Percentiles rank a stretch among this genome's conserved stretches.
phyloP scores from a whole-genome alignment of 495 filamentous ascomycete genomes.

The Parachaetomium inaequale region DNA sequence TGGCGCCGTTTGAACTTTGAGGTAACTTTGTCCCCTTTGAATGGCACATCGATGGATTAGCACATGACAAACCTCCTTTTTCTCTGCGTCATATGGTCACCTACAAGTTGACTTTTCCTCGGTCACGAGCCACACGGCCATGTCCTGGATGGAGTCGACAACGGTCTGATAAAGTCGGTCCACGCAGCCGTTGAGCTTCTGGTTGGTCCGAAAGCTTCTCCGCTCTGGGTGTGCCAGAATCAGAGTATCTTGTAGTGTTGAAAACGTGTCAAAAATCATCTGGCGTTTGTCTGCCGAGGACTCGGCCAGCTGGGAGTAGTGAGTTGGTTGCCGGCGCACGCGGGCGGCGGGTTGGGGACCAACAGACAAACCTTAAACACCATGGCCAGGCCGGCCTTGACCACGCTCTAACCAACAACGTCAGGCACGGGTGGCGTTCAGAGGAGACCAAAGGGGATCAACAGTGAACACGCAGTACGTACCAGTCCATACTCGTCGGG shows the following conservation, averaged over 20 bases:
- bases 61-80: too few species aligned
- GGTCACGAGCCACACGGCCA: neutral
- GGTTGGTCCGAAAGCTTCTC: neutral
- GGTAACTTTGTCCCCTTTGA: too few species aligned
- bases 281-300: neutral
- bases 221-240: neutral
- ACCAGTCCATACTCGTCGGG: neutral
- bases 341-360: too few species aligned
- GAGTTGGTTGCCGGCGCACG: neutral
- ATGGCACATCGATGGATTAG: too few species aligned
- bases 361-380: neutral
- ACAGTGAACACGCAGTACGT: too few species aligned
- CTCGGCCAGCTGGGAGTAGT: neutral
- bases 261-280: neutral
- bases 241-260: neutral
- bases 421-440: too few species aligned
- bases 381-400: neutral
- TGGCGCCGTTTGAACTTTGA: too few species aligned
- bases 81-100: too few species aligned
- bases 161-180: neutral
- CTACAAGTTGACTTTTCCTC: neutral
- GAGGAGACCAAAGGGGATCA: too few species aligned
- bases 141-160: neutral
- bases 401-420: neutral
- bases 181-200: neutral